Base-by-base conservation (phyloP, 768 basidiomycete genomes). In the Termitomyces sp. region DNA sequence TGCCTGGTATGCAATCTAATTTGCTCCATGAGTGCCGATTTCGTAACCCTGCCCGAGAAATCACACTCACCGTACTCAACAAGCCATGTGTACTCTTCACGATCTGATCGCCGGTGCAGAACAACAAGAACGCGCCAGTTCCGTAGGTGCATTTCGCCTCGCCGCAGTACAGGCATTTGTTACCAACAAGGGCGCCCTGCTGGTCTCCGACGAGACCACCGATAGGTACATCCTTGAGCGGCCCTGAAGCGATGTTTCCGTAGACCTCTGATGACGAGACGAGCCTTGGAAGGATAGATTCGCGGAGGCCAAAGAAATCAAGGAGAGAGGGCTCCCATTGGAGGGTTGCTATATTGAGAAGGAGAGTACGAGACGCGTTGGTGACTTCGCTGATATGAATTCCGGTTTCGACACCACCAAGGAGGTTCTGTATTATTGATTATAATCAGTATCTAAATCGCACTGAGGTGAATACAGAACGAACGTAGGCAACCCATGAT, bases 91-190 rank as follows among this genome's bases (percentile, higher is more conserved):
- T 79, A 68, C 94, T 96, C 71, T 88, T 80, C 29, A 98, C 89
- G 45, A 94, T 87, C 32, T 96, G 89, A 25, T 77, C 78, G 3
- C 96, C 97, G 1, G 97, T 98, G 76, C 92, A 92, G 82, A 97
- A 98, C 34, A 99, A 77, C 65, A 98, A 79, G 80, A 99, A 99
- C 42, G 94, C 94, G 36, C 97, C 96, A 1, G 96, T 98, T 31
- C 96, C 96, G 68, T 96, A 99, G 4, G 97, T 99, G 75, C 95
- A 97, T 76, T 99, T 99, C 2, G 96, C 96, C 72, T 98, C 91
- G 17, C 96, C 96, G 65, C 84, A 81, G n/a, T 70, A 79, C 57
- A 99, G 73, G 70, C 97, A 98, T 73, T 97, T 98, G 79, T 99
- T 98, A 0, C 96, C 97, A 55, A 98, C 86, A 29, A 99, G 78